Evolutionary conservation across 1,139 yeast species (phyloP), one percentile per base, ranked within the genome.

Genomic region (Diutina neorugosa): DNA sequence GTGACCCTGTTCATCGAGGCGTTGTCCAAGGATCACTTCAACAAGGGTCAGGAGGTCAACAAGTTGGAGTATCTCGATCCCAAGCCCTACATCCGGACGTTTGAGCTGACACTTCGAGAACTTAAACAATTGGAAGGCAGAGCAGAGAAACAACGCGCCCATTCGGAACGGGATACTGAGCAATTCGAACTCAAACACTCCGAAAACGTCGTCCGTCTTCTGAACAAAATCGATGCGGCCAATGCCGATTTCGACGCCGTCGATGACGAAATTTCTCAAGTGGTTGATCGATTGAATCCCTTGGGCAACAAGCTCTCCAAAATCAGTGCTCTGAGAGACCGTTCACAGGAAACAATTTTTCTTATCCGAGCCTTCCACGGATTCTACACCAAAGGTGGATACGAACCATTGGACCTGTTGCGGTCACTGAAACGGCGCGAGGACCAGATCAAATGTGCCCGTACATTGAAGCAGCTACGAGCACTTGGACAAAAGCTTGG

Each of bases 61-160:
- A 73, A 77, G 53, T 65, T 77, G 44, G 79, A 78, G 53, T 78
- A 78, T 63, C 66, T 86, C 54, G 97, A 93, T 64, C 97, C 98
- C 1, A 90, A 88, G 60, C 98, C 98, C 1, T 91, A 88, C 64
- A 93, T 93, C 53, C 78, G 96, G 61, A 88, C 96, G 0, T 91
- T 93, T 66, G 98, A 91, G 66, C 82, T 93, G 1, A 89, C 94
- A 1, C 70, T 90, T 51, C 75, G 82, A 53, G 94, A 88, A 62
- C 69, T 89, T 57, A 80, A 82, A 60, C 74, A 74, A 52, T 67
- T 90, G 51, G 76, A 76, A 52, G 73, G 73, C 1, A 82, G 82
- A 52, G 81, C 90, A 1, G 65, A 70, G 7, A 64, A 66, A 12
- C 75, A 74, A 55, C 81, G 79, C 57, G 69, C 66, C 1, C 69